phyloP scores from a whole-genome alignment of 257 asterid species.

The Avicennia marina region DNA sequence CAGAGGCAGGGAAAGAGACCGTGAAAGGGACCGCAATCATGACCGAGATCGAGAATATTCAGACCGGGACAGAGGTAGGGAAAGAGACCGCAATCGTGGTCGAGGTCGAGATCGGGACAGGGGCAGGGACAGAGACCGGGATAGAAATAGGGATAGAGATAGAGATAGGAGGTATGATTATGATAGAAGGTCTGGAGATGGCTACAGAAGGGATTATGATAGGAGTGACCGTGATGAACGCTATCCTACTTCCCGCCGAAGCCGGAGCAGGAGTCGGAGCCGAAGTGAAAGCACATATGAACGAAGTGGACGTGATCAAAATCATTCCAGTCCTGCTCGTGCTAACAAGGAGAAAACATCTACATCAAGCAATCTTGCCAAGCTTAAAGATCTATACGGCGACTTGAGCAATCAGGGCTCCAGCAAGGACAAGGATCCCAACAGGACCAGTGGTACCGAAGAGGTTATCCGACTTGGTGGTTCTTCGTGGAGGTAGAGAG shows the following conservation, averaged over 20 bases:
- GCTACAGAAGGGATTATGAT: conserved; percentile 59
- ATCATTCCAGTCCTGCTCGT: conserved; percentile 38
- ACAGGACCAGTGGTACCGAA: conserved; percentile 59
- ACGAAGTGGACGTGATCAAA: conserved; percentile 31
- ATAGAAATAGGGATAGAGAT: conserved; percentile 26
- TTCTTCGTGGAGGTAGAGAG: conserved; percentile 83
- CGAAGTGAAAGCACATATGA: conserved; percentile 54
- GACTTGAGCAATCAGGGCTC: conserved; percentile 49
- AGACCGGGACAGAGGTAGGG: conserved; percentile 31
- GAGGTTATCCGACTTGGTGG: conserved; percentile 96
- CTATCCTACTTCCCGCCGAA: conserved; percentile 39
- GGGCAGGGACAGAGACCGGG: conserved; percentile 21
- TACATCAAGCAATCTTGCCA: conserved; percentile 75
- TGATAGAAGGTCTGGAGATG: conserved; percentile 57
- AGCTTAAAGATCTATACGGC: conserved; percentile 87
- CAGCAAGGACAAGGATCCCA: conserved; percentile 37
- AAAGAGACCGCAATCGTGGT: conserved; percentile 23
- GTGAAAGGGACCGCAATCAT: conserved; percentile 24
- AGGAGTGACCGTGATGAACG: conserved; percentile 44
- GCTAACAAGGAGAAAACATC: conserved; percentile 48
- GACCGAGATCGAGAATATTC: conserved; percentile 18
- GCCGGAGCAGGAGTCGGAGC: too few relatives aligned
- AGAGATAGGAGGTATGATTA: conserved; percentile 48
- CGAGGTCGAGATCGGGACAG: too few relatives aligned
- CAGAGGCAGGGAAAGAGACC: conserved; percentile 29